A percentile compares a stretch with the other conserved stretches of the same genome.
Conservation (phyloP, 495 filamentous ascomycete species). For the Talaromyces adpressus region DNA sequence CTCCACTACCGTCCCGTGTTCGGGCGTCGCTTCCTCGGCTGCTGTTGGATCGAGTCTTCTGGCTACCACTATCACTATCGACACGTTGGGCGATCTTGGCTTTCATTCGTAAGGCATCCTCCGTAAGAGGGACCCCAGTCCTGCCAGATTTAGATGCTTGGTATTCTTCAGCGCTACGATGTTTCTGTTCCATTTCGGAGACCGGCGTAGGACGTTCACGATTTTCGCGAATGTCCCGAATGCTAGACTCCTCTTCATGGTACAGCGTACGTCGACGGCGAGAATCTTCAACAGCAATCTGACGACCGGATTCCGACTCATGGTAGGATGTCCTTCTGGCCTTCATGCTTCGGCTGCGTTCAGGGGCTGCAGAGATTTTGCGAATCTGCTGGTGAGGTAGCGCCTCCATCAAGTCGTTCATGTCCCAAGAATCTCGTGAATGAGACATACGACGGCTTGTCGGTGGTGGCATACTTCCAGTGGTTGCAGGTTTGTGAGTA, state of each 20-base stretch:
- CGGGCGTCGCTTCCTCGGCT: constrained; percentile 34
- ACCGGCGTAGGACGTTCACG: neutral
- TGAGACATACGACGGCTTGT: constrained; percentile 24
- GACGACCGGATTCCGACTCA: constrained; percentile 22
- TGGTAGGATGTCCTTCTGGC: constrained; percentile 26
- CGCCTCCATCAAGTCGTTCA: constrained; percentile 24
- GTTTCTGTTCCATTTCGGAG: constrained; percentile 24
- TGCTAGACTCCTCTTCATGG: constrained; percentile 15
- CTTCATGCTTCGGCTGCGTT: constrained; percentile 29
- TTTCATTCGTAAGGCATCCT: constrained; percentile 25
- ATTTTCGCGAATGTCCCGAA: constrained; percentile 18
- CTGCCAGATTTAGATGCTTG: constrained; percentile 28
- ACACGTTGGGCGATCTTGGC: constrained; percentile 22
- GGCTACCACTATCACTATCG: constrained; percentile 38
- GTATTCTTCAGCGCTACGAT: constrained; percentile 32
- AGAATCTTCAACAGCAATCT: constrained; percentile 27
- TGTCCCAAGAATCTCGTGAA: constrained; percentile 20
- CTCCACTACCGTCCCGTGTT: constrained; percentile 25
- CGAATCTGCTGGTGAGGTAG: constrained; percentile 26
- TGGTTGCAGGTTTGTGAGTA: constrained; percentile 22
- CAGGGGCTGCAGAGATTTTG: constrained; percentile 18
- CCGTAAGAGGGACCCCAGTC: constrained; percentile 23
- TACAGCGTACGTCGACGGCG: constrained; percentile 27
- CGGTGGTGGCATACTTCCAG: constrained; percentile 18
- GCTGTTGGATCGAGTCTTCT: constrained; percentile 39